Conservation (phyloP, 495 filamentous ascomycete genomes). For the Penicillium diatomitis region DNA sequence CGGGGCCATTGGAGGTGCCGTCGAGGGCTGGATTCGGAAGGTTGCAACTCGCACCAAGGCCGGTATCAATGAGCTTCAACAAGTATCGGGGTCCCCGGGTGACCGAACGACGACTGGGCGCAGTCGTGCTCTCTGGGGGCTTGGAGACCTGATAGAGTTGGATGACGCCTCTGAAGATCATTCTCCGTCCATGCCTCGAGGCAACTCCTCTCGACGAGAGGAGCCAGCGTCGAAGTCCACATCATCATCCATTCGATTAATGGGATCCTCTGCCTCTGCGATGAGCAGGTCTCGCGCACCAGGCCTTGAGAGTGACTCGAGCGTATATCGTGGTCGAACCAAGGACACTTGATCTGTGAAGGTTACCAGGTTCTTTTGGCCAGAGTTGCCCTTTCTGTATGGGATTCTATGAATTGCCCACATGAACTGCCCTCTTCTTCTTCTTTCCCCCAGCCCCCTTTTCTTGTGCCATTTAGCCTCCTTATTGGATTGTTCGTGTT, state of each 20-base stretch:
- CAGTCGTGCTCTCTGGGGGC: constrained; percentile 30
- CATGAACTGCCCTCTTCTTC: no score
- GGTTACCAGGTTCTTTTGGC: constrained; percentile 2
- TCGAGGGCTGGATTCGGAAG: constrained; percentile 84
- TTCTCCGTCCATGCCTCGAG: constrained; percentile 14
- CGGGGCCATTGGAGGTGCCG: constrained; percentile 67
- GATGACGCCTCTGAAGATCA: constrained; percentile 45
- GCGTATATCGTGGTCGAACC: constrained; percentile 12
- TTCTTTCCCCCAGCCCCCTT: constrained; percentile 10
- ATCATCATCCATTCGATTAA: constrained; percentile 17
- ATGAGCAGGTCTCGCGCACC: constrained; percentile 36
- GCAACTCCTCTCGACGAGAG: constrained; percentile 13
- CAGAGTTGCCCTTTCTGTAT: no score
- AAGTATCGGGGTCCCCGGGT: constrained; percentile 8
- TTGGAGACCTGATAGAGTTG: constrained; percentile 79
- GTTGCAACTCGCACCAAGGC: constrained; percentile 49
- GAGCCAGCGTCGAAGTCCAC: constrained; percentile 10
- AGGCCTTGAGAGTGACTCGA: constrained; percentile 9
- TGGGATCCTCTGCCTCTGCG: constrained; percentile 21
- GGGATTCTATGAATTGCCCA: no score
- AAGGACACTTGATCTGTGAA: constrained; percentile 25
- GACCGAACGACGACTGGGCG: constrained; percentile 22
- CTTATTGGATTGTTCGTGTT: no score
- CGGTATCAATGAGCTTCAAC: constrained; percentile 34
- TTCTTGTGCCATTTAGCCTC: neutral